These are phyloP conservation scores for Cokeromyces recurvatus DNA, from an alignment of 371 early-diverging fungal species.

Conservation along the genomic window DNA sequence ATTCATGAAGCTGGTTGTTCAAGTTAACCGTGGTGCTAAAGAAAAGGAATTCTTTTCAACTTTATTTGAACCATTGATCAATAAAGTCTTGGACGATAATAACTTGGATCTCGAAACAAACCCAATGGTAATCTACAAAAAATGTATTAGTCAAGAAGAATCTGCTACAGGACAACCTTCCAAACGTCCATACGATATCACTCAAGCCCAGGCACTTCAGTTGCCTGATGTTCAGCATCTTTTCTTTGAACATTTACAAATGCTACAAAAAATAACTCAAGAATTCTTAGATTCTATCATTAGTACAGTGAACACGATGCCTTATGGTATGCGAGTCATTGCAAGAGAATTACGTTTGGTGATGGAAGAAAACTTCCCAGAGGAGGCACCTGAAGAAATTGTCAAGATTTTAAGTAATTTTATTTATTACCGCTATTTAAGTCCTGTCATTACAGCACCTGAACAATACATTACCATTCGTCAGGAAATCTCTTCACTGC, in stretches of 20 bases:
- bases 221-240: conserved; percentile 81
- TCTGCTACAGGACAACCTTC: conserved; percentile 81
- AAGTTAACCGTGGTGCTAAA: conserved; percentile 92
- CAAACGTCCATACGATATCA: conserved; percentile 72
- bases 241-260: conserved; percentile 69
- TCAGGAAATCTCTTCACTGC: conserved; percentile 71
- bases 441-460: conserved; percentile 96
- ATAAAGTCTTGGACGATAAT: conserved; percentile 67
- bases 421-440: conserved; percentile 95
- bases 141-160: conserved; percentile 87
- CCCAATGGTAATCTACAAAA: conserved; percentile 88
- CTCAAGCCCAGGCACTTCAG: conserved; percentile 75
- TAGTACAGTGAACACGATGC: conserved; percentile 76
- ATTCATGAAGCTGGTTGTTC: conserved; percentile 93
- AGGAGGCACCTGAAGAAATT: conserved; percentile 73
- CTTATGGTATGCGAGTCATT: conserved; percentile 93
- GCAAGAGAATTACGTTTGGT: conserved; percentile 83
- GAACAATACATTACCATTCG: conserved; percentile 95
- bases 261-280: conserved; percentile 73
- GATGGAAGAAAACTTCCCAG: conserved; percentile 80
- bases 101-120: conserved; percentile 88
- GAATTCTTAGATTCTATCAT: conserved; percentile 81
- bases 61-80: conserved; percentile 76
- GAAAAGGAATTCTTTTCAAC: conserved; percentile 90
- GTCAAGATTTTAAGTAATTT: conserved; percentile 88